These are phyloP conservation scores for Phyllostachys edulis DNA, from an alignment of 176 grass and related monocot species.

Conservation along the genomic window DNA sequence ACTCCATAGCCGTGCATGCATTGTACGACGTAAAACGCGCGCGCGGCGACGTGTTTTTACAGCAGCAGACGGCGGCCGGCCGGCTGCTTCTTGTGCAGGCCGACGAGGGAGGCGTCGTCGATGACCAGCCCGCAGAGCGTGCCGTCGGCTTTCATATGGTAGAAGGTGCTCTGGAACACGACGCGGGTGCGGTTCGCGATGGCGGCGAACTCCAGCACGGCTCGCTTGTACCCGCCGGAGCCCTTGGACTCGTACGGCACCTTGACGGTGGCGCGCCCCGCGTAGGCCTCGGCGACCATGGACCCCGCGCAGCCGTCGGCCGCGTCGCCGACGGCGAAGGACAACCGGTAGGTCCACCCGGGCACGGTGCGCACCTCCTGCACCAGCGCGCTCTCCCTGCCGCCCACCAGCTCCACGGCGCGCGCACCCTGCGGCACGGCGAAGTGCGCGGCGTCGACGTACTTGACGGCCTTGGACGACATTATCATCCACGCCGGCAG, in stretches of 20 bases:
- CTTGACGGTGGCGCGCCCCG: constrained; percentile 46
- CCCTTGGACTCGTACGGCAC: constrained; percentile 79
- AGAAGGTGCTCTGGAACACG: constrained; percentile 81
- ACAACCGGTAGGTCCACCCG: constrained; percentile 58
- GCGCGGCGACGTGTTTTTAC: neutral
- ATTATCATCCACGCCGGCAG: constrained; percentile 81
- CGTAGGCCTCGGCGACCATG: constrained; percentile 81
- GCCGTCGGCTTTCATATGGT: constrained; percentile 81
- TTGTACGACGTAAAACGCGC: neutral
- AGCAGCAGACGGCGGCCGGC: constrained; percentile 39
- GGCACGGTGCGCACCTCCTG: constrained; percentile 68
- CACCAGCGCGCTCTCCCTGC: constrained; percentile 73
- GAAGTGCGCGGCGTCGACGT: constrained; percentile 86
- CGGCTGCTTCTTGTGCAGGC: constrained; percentile 40
- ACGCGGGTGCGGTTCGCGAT: constrained; percentile 44
- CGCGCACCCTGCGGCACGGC: constrained; percentile 66
- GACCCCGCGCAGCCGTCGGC: constrained; percentile 55
- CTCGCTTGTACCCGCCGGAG: constrained; percentile 64
- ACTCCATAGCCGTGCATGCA: neutral
- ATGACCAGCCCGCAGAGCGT: constrained; percentile 77
- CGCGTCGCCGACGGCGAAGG: constrained; percentile 77
- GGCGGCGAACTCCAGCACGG: constrained; percentile 69
- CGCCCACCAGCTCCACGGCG: constrained; percentile 85
- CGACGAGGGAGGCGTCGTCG: constrained; percentile 64
- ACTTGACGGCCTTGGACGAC: constrained; percentile 89